These are phyloP conservation scores for Diplocarpon rosae DNA, from an alignment of 2,329 filamentous ascomycete species.

Conservation along the genomic window DNA sequence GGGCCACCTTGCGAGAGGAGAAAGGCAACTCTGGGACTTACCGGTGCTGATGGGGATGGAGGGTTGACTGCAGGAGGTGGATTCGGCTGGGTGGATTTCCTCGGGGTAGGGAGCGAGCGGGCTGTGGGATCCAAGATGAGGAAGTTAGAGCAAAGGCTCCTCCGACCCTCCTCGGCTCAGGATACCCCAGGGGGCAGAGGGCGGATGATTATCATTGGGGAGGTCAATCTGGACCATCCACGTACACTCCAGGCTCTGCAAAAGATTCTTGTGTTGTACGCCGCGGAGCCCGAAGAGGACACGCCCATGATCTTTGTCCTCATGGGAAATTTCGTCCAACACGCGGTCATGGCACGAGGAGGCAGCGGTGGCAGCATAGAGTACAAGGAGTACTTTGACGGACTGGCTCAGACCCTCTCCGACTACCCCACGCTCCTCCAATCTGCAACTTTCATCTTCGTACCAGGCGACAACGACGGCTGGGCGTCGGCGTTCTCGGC, in stretches of 20 bases:
- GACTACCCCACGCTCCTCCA: constrained; percentile 77
- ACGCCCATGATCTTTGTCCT: constrained; percentile 72
- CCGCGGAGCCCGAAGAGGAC: constrained; percentile 48
- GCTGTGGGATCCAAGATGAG: constrained; percentile 77
- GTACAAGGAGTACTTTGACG: constrained; percentile 94
- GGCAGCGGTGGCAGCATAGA: constrained; percentile 76
- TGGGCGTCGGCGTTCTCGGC: constrained; percentile 82
- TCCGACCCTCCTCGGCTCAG: constrained; percentile 30
- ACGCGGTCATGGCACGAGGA: constrained; percentile 55
- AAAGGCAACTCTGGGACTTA: constrained; percentile 62
- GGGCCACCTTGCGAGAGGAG: constrained; percentile 86
- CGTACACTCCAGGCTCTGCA: constrained; percentile 70
- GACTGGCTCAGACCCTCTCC: constrained; percentile 67
- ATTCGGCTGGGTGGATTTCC: constrained; percentile 95
- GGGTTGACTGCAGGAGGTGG: constrained; percentile 58
- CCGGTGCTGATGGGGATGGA: constrained; percentile 42
- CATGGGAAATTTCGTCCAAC: constrained; percentile 69
- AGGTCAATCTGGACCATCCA: constrained; percentile 78
- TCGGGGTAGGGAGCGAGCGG: constrained; percentile 82
- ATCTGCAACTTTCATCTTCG: constrained; percentile 76
- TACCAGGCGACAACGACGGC: constrained; percentile 95
- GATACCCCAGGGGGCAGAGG: constrained; percentile 31
- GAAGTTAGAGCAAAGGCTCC: constrained; percentile 59
- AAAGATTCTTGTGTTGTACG: constrained; percentile 68
- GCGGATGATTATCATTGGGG: constrained; percentile 66